Base-by-base conservation (phyloP, 352 stramenopile species). In the Phytophthora ohioensis region DNA sequence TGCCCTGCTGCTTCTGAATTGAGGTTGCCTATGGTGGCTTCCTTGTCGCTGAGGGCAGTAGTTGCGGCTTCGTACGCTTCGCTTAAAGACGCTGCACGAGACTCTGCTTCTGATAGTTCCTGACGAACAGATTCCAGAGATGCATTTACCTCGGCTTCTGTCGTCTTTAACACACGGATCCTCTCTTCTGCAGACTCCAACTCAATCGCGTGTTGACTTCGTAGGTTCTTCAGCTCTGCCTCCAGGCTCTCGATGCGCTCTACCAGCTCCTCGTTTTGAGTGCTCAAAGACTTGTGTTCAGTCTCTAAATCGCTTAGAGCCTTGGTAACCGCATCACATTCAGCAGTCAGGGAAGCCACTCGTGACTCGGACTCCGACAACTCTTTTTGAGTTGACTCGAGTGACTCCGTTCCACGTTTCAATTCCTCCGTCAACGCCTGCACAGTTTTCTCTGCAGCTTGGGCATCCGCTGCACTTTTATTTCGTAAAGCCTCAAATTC, bases 401-500 rank as follows among this genome's bases (percentile, higher is more conserved):
- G 63, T 47, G 66, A 64, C 30, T 76, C 56, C 7, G 61, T 66
- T 34, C 46, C 31, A 39, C 41, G 8, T 48, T 57, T 66, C 11
- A 71, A 2, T n/a, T 71, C 64, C 42, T 67, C 53, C 34, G 65
- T 70, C 54, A 76, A 68, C 0, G 4, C n/a, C 31, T 66, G 54
- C 2, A 64, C 12, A 11, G n/a, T 53, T 60, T 72, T 39, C 21
- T 81, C 65, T 49, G 62, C 65, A 64, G 57, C 43, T 51, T 70
- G 34, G 48, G 65, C 58, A 57, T 78, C 57, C 17, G 39, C 69
- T 63, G 36, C 56, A 27, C 51, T 73, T 54, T 67, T 73, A 7
- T 17, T 55, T 49, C 57, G 66, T 45, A 81, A 27, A 43, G 57
- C 47, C 30, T 81, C 65, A 60, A 81, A 27, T 39, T 78, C 69